Percentiles rank a stretch among this genome's conserved stretches.
Conservation (phyloP, 371 early-diverging fungal species). For the Syncephalastrum sp. region DNA sequence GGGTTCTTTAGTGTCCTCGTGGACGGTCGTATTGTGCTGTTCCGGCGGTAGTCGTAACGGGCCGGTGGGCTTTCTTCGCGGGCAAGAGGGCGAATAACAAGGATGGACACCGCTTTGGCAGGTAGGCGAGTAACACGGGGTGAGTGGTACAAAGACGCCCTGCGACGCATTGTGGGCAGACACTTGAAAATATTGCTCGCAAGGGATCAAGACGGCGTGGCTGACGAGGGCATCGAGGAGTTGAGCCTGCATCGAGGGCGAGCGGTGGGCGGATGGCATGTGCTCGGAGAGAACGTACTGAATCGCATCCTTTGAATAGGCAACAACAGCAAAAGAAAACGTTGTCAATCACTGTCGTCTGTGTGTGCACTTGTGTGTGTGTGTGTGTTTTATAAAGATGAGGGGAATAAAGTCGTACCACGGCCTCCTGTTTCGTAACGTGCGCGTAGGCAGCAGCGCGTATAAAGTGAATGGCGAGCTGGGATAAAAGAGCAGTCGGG, state of each 20-base stretch:
- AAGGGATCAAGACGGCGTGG: conserved; percentile 3
- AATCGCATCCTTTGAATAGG: conserved; percentile 21
- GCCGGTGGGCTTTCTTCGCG: conserved; percentile 5
- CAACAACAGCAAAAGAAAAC: no score
- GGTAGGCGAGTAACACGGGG: conserved; percentile 32
- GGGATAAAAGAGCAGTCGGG: conserved; percentile 13
- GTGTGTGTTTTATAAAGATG: conserved; percentile 1
- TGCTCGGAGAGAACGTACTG: conserved; percentile 25
- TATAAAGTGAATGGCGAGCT: conserved; percentile 14
- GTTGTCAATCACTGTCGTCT: no score
- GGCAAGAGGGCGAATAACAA: conserved; percentile 38
- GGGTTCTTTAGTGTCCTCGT: conserved; percentile 6
- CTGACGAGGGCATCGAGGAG: conserved; percentile 22
- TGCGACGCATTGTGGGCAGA: conserved; percentile 3
- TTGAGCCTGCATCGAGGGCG: conserved; percentile 6
- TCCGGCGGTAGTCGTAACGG: conserved; percentile 5
- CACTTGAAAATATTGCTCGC: conserved; percentile 8
- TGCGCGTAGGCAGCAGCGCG: conserved; percentile 23
- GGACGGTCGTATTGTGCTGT: background rate
- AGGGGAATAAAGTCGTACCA: conserved; percentile 17
- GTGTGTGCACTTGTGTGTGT: conserved; percentile 1
- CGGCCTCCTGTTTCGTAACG: conserved; percentile 29
- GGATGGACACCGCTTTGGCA: conserved; percentile 16
- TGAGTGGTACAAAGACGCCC: conserved; percentile 29
- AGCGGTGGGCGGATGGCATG: conserved; percentile 6